Evolutionary conservation across 2,329 filamentous ascomycete genomes (phyloP).

Genomic region (Graphilbum ipis-grandicollis): DNA sequence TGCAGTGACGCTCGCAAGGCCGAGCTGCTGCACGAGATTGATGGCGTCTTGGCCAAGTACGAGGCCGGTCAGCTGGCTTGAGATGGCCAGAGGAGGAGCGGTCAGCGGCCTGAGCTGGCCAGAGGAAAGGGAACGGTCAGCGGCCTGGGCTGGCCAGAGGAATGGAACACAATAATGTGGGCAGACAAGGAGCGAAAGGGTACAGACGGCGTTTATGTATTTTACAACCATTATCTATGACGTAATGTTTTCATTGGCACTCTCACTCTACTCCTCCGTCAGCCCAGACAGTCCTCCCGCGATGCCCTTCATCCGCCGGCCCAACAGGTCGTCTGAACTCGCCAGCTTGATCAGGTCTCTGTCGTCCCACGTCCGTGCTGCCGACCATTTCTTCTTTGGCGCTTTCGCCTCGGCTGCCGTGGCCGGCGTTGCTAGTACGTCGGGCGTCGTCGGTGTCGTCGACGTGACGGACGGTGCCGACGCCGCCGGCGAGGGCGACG

Average conservation of each 20-base stretch:
- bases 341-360: slow-evolving; percentile 33
- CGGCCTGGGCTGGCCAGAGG: too few relatives aligned
- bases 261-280: slow-evolving; percentile 25
- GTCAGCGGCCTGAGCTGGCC: too few relatives aligned
- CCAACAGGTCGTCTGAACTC: slow-evolving; percentile 39
- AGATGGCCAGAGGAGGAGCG: neutral
- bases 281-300: slow-evolving; percentile 33
- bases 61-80: slow-evolving; percentile 1
- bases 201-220: too few relatives aligned
- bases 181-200: too few relatives aligned
- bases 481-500: too few relatives aligned
- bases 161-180: too few relatives aligned
- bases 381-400: slow-evolving; percentile 14
- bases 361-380: slow-evolving; percentile 16
- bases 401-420: neutral
- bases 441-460: neutral
- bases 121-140: too few relatives aligned
- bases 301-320: slow-evolving; percentile 40
- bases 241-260: too few relatives aligned
- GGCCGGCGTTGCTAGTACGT: neutral
- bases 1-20: slow-evolving; percentile 44
- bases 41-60: slow-evolving; percentile 14
- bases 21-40: slow-evolving; percentile 32
- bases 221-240: too few relatives aligned
- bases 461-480: neutral